These are phyloP conservation scores for Cyberlindnera sargentensis DNA, from an alignment of 805 yeast species.

Conservation along the genomic window DNA sequence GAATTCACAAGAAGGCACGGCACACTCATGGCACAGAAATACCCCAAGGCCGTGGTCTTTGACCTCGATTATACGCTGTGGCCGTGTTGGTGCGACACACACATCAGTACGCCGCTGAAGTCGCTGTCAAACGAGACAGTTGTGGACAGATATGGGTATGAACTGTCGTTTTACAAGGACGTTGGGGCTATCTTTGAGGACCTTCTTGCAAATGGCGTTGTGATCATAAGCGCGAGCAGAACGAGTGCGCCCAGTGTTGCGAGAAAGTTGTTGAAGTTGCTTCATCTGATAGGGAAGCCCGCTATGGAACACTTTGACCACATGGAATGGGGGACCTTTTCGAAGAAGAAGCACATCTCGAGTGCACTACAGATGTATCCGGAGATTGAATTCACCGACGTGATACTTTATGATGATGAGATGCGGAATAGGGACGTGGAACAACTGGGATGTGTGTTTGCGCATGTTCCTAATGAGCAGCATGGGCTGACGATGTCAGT, in stretches of 20 bases:
- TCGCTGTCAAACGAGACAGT: conserved; percentile 30
- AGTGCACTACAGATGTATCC: conserved; percentile 47
- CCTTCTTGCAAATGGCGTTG: conserved; percentile 39
- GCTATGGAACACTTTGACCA: conserved; percentile 47
- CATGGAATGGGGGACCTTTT: conserved; percentile 63
- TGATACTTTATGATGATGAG: conserved; percentile 72
- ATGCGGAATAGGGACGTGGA: conserved; percentile 70
- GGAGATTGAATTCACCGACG: conserved; percentile 39
- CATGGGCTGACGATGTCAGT: conserved; percentile 7
- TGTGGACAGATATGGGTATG: conserved; percentile 46
- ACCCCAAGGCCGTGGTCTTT: conserved; percentile 56
- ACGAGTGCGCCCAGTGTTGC: conserved; percentile 81
- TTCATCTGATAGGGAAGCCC: conserved; percentile 48
- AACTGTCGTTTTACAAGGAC: conserved; percentile 55
- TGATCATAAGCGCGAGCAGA: conserved; percentile 66
- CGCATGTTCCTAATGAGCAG: conserved; percentile 48
- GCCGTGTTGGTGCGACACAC: conserved; percentile 85
- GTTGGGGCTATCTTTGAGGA: conserved; percentile 57
- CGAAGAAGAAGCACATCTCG: conserved; percentile 46
- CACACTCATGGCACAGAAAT: not conserved
- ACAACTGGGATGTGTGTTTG: conserved; percentile 61
- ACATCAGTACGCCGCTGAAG: conserved; percentile 49
- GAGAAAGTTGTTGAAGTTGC: conserved; percentile 44
- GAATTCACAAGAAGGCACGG: no score
- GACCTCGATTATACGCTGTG: conserved; percentile 74